These are phyloP conservation scores for Forsythia viridissima DNA, from an alignment of 257 asterid genomes.

Conservation along the genomic window DNA sequence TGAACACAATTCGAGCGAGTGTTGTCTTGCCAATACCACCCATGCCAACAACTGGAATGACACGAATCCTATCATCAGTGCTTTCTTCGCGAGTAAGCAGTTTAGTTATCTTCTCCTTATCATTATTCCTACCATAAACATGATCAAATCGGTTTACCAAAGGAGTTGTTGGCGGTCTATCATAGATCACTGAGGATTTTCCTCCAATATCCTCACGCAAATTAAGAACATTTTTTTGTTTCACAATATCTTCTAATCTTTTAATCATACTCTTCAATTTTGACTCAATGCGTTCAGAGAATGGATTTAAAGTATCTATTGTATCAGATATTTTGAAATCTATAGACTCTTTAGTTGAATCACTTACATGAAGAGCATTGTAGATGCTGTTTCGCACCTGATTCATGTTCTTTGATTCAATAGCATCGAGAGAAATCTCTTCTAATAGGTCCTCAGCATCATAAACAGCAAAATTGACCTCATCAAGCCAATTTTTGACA, in stretches of 20 bases:
- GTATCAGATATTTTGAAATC: constrained; percentile 18
- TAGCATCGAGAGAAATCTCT: constrained; percentile 50
- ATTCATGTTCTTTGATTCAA: constrained; percentile 25
- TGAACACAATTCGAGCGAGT: constrained; percentile 50
- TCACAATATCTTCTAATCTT: constrained; percentile 32
- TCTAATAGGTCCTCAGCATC: constrained; percentile 70
- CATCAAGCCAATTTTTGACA: constrained; percentile 55
- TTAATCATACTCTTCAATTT: not conserved
- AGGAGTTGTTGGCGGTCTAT: constrained; percentile 39
- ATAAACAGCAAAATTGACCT: constrained; percentile 52
- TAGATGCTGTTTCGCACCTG: too few species aligned
- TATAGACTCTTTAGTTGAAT: constrained; percentile 21
- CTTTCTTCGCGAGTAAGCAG: constrained; percentile 39
- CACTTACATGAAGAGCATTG: too few species aligned
- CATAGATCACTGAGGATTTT: constrained; percentile 24
- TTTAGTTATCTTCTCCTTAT: constrained; percentile 39
- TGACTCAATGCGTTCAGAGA: too few species aligned
- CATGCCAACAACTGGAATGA: constrained; percentile 71
- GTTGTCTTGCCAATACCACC: constrained; percentile 69
- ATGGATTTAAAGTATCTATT: too few species aligned
- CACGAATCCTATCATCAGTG: constrained; percentile 30
- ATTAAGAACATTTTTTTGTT: constrained; percentile 38
- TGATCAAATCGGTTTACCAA: constrained; percentile 38
- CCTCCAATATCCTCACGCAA: constrained; percentile 35
- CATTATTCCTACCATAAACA: constrained; percentile 61